Evolutionary conservation across 257 asterid genomes (phyloP), one percentile per base, ranked within the genome.

Genomic region (Nicotiana undulata): DNA sequence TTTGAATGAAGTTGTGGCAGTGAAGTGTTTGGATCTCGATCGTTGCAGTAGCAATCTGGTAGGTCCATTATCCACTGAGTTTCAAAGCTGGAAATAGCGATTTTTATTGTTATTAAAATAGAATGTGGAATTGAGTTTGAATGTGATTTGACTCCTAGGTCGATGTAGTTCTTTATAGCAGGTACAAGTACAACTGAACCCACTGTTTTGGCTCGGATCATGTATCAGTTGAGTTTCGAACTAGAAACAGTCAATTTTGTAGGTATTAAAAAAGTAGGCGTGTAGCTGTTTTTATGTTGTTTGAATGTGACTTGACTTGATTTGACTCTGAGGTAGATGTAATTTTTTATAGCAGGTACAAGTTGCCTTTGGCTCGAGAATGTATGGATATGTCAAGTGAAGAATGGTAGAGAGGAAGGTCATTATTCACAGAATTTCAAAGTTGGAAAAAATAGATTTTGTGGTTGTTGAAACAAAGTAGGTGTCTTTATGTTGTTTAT

Each of bases 21-120:
- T 95, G 67, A 95, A 95, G 90, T 91, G 92, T 80, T 89, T 95
- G 97, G 99, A 95, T 96, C 99, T 96, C 92, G 99, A 96, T 94
- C 97, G 99, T 70, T 96, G 99, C 92, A 90, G 91, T 31, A 91
- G 91, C 92, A 96, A 91, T 93, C 94, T 96, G 97, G 99, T 96
- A 13, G 58, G 58, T 52, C 58, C n/a, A 52, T 52, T 52, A 15
- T 15, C 58, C 18, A 52, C n/a, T 17, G n/a, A 52, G 58, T 52
- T 52, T 52, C 55, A 5, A 52, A 52, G 58, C 17, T 37, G 44
- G 44, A 37, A 37, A 37, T 37, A 37, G 3, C 44, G 9, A 52
- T 12, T 52, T 52, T 52, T 52, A 9, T 20, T n/a, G 13, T 70
- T 70, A 44, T 70, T 37, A 40, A 20, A 68, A 1, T n/a, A 5